Base-by-base conservation (phyloP, 192 early-diverging fungal genomes). In the Coemansia sp. region DNA sequence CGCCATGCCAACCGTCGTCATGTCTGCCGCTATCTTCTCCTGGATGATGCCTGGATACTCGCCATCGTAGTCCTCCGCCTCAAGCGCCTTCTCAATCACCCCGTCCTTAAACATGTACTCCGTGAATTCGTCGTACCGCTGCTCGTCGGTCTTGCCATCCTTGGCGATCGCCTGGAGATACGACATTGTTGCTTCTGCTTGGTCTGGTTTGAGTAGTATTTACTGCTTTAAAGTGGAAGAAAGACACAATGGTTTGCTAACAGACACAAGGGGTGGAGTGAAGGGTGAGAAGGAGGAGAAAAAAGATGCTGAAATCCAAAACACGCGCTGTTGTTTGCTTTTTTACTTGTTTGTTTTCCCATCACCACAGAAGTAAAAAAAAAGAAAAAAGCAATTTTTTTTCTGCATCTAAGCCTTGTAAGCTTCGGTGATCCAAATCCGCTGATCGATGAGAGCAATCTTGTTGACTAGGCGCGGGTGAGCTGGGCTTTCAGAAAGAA, bases 101-200 rank as follows among this genome's bases (percentile, higher is more conserved):
- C 71, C 82, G n/a, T 84, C 77, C 53, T 72, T 58, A 16, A 70
- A 37, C 74, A 84, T 49, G 42, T 69, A 71, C 40, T 40, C 21
- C 41, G 76, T 64, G 48, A 84, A 84, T 63, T 79, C 77, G 26
- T 76, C 70, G 69, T 79, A 84, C 67, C 77, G 82, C 73, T 79
- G 70, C 65, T 71, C 67, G 66, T 84, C 82, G 62, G 77, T 76
- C 77, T 84, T 76, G 70, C 74, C 82, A 67, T 79, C 74, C 26
- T 59, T 69, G n/a, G 69, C 59, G 40, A 74, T 75, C 56, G 56
- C 74, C 32, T 71, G 67, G 18, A 67, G 65, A 56, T 77, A 83
- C 41, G 81, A 77, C 81, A 83, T 83, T 43, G 66, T 19, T 67
- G 16, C 21, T 12, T 72, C 50, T 42, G 49, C 26, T 48, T 59